Conservation (phyloP, 139 green algal genomes). For the Edaphochlamys debaryana region DNA sequence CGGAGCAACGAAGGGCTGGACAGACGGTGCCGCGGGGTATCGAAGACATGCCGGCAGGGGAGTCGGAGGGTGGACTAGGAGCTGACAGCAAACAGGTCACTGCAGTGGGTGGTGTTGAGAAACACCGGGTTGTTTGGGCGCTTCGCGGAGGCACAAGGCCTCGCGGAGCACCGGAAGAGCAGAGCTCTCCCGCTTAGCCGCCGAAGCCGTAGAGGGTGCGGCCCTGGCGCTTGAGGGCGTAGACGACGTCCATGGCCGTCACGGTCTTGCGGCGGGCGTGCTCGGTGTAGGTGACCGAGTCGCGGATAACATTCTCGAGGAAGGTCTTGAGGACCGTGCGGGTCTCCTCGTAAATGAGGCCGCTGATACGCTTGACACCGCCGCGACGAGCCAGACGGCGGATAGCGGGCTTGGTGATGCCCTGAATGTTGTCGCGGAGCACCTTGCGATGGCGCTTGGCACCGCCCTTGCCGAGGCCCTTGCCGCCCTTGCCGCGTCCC, state of each 20-base stretch:
- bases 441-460: constrained; percentile 94
- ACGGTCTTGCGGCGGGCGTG: constrained; percentile 96
- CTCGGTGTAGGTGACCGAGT: constrained; percentile 98
- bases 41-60: too few species aligned
- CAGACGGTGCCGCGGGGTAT: too few species aligned
- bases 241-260: constrained; percentile 95
- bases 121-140: too few species aligned
- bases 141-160: too few species aligned
- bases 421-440: constrained; percentile 92
- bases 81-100: too few species aligned
- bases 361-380: constrained; percentile 90
- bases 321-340: constrained; percentile 92
- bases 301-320: constrained; percentile 93
- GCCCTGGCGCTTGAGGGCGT: constrained; percentile 95
- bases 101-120: too few species aligned
- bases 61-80: too few species aligned
- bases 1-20: too few species aligned
- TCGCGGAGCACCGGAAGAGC: too few species aligned
- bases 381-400: constrained; percentile 87
- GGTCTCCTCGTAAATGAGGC: constrained; percentile 94
- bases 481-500: constrained; percentile 90
- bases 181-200: too few species aligned
- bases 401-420: constrained; percentile 95
- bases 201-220: constrained; percentile 97
- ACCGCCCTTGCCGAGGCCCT: constrained; percentile 90